Evolutionary conservation across 345 rosid genomes (phyloP), one percentile per base, ranked within the genome.

Genomic region (Salix suchowensis): DNA sequence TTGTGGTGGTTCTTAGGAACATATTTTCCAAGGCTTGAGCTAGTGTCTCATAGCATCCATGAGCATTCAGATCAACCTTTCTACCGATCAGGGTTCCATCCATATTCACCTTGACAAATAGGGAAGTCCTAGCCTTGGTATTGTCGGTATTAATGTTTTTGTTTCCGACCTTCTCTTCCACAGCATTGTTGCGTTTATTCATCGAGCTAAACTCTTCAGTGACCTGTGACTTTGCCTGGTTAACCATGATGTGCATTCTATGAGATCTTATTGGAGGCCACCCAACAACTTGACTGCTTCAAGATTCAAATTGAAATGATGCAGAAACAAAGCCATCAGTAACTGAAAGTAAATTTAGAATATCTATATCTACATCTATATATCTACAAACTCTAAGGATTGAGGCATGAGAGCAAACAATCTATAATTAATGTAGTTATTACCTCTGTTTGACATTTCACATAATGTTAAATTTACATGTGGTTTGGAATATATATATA

Each of bases 231-330:
- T 90, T 94, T 34, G 85, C 82, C 75, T 90, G 93, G 88, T 86
- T 89, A 81, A 74, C 88, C 90, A 91, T 88, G 86, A 86, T 89
- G 83, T 91, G 91, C 89, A 93, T 89, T 74, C 97, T 84, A 76
- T 88, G 85, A 62, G 89, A 79, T 83, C 96, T 85, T 72, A 95
- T 80, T n/a, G 98, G 98, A 76, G 98, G 98, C 98, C 98, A 95
- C 54, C 98, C 98, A 66, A 93, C 96, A 64, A 89, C 90, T 80
- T 90, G 97, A 78, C 94, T 91, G 89, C 75, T 82, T 71, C 68
- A 69, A 55, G 18, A 32, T 64, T 32, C 68, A 79, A 66, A 67
- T 78, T 60, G 61, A 40, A 77, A 64, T 26, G 32, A 65, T 23
- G 37, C 18, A 36, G 21, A 67, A 39, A 19, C 46, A 66, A 79